These are phyloP conservation scores for Calocera cornea DNA, from an alignment of 768 basidiomycete genomes.

Conservation along the genomic window DNA sequence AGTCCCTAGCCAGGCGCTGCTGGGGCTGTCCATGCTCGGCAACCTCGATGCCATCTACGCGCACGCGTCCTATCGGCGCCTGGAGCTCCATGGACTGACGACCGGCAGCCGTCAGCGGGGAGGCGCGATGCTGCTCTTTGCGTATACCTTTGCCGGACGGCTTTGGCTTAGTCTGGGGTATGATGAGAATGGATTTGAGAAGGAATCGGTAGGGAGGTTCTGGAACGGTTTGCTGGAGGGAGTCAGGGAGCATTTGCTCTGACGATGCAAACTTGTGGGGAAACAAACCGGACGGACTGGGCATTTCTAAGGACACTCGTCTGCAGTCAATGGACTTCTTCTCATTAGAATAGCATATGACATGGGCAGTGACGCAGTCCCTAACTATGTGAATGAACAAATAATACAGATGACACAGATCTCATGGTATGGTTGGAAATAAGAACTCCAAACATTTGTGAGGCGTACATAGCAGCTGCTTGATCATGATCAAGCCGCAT, in stretches of 20 bases:
- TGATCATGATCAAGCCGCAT: too few relatives aligned
- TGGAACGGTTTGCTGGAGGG: slow-evolving; percentile 47
- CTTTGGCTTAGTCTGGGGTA: slow-evolving; percentile 72
- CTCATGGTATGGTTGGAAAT: too few relatives aligned
- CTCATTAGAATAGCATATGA: not conserved
- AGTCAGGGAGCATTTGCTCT: slow-evolving; percentile 44
- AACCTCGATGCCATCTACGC: slow-evolving; percentile 73
- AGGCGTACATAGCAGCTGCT: too few relatives aligned
- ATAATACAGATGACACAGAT: too few relatives aligned
- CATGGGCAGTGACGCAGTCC: not conserved
- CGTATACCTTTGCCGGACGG: slow-evolving; percentile 59
- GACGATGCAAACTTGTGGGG: not conserved
- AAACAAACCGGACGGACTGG: not conserved
- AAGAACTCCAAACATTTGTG: too few relatives aligned
- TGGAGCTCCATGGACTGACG: slow-evolving; percentile 58
- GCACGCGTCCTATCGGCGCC: slow-evolving; percentile 38
- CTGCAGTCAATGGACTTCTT: not conserved
- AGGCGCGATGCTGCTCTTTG: slow-evolving; percentile 70
- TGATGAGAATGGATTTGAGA: slow-evolving; percentile 61
- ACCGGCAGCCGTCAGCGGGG: slow-evolving; percentile 72
- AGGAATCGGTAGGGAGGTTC: slow-evolving; percentile 45
- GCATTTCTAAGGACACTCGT: not conserved
- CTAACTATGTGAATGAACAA: not conserved
- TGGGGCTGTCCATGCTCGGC: slow-evolving; percentile 72
- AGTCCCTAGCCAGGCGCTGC: slow-evolving; percentile 46